Evolutionary conservation across 2,329 filamentous ascomycete genomes (phyloP).

Genomic region (Aspergillus felis): DNA sequence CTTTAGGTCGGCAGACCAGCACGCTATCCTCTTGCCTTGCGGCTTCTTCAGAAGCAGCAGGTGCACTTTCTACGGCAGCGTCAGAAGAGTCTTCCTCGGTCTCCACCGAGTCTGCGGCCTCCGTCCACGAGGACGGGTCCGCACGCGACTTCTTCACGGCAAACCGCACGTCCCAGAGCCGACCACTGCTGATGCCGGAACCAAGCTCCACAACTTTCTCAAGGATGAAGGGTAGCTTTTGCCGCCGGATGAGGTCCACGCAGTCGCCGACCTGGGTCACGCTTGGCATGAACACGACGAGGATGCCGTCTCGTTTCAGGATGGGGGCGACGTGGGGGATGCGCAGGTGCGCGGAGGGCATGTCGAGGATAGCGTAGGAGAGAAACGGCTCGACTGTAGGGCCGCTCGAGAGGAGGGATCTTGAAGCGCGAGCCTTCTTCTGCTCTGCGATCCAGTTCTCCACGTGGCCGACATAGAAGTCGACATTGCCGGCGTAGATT

Average conservation of each 20-base stretch:
- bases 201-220: constrained; percentile 46
- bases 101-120: constrained; percentile 15
- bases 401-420: constrained; percentile 15
- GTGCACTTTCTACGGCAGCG: constrained; percentile 10
- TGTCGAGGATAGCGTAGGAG: constrained; percentile 67
- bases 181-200: constrained; percentile 43
- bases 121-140: constrained; percentile 30
- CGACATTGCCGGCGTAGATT: constrained; percentile 65
- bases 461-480: constrained; percentile 69
- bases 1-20: constrained; percentile 52
- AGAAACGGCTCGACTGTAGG: constrained; percentile 57
- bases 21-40: constrained; percentile 32
- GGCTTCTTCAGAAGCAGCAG: constrained; percentile 10
- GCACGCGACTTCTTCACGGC: constrained; percentile 35
- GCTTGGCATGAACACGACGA: constrained; percentile 71
- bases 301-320: constrained; percentile 59
- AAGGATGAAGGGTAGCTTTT: constrained; percentile 51
- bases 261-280: constrained; percentile 73
- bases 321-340: constrained; percentile 47
- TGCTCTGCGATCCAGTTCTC: constrained; percentile 59
- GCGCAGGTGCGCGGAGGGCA: constrained; percentile 59
- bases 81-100: constrained; percentile 6
- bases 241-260: constrained; percentile 51
- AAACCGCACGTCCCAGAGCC: constrained; percentile 45
- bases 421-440: constrained; percentile 34